phyloP scores from a whole-genome alignment of 176 grass and related monocot genomes.

The Olyra latifolia region DNA sequence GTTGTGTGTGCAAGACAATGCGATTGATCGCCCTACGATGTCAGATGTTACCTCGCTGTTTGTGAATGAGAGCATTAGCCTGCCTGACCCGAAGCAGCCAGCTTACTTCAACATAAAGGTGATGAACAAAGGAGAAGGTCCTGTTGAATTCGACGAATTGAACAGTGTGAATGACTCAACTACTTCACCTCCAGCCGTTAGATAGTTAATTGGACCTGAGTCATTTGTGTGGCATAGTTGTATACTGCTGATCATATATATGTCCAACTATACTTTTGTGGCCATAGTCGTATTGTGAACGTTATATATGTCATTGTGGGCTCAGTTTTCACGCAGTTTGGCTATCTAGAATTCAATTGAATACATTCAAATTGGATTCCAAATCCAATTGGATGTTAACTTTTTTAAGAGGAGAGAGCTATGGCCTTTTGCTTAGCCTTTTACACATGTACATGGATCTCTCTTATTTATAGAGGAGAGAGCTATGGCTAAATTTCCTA shows the following conservation, averaged over 20 bases:
- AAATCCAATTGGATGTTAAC: too few species aligned
- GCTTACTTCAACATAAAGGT: neutral
- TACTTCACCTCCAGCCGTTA: neutral
- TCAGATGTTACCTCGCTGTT: neutral
- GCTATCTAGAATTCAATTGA: too few species aligned
- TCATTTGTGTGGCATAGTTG: neutral
- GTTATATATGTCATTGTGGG: too few species aligned
- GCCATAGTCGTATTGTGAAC: neutral
- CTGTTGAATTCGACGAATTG: neutral
- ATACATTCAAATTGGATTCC: too few species aligned
- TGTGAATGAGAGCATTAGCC: neutral
- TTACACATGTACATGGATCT: too few species aligned
- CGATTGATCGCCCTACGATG: conserved; percentile 18
- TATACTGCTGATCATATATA: neutral
- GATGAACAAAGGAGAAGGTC: neutral
- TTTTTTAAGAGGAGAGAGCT: too few species aligned
- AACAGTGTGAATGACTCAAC: neutral
- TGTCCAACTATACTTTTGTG: neutral
- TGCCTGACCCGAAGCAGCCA: conserved; percentile 11
- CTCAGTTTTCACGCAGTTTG: too few species aligned
- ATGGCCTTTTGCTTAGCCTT: too few species aligned
- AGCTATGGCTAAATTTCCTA: too few species aligned
- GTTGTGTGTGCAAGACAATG: conserved; percentile 24
- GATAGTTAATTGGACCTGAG: neutral
- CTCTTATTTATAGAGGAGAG: too few species aligned